Evolutionary conservation across 345 rosid genomes (phyloP), one percentile per base, ranked within the genome.

Genomic region (Citrus inodora): DNA sequence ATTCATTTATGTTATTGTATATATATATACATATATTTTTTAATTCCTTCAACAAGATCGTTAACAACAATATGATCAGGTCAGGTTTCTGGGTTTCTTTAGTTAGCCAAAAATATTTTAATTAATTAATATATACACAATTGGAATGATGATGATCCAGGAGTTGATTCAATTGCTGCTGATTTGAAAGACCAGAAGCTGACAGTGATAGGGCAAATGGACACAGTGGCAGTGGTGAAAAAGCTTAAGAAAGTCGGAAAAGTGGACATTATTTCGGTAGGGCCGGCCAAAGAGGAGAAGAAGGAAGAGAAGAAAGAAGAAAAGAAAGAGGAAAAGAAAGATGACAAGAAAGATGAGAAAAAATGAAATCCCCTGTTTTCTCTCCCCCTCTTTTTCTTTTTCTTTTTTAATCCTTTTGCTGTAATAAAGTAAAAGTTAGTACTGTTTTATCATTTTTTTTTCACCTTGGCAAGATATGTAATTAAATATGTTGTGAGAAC

Each of bases 201-300:
- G 79, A 95, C 95, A 5, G 96, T 95, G 86, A 84, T 88, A 63
- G 99, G 99, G 76, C 27, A 32, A 77, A 95, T 93, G 99, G 99
- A 95, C 51, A 73, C 96, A 24, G 96, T 91, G 78, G 96, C 95
- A 17, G 91, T 93, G 76, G 93, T 83, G 68, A 95, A 93, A 89
- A 95, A 88, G 84, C 67, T 93, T 91, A 95, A 91, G 91, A 95
- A 92, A 76, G 96, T 95, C 7, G 99, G 94, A 24, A 95, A 95
- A 89, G 98, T 95, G 64, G 99, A 95, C 82, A 82, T 93, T 37
- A 37, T 92, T 48, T 91, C 96, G 5, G 96, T 93, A 21, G 98
- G 99, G 17, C 99, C 99, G 25, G 99, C 98, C 4, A 93, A 94
- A 67, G 98, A 90, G 71, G 97, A 92, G 81, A 93, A 93, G 89